phyloP scores from a whole-genome alignment of 2,329 filamentous ascomycete genomes.

The Microdochium nivale region DNA sequence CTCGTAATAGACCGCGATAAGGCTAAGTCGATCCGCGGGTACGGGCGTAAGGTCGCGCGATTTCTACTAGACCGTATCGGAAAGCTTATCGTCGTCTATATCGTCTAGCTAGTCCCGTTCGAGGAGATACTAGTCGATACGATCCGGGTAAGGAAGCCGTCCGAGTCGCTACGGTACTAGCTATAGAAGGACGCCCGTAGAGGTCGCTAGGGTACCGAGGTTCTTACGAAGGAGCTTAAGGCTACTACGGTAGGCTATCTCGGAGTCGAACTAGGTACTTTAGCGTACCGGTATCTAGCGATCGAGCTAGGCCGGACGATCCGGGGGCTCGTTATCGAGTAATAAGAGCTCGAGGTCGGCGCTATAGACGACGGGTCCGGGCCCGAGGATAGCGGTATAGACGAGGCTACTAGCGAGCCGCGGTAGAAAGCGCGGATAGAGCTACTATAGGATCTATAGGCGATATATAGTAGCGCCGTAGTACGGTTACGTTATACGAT shows the following conservation, averaged over 20 bases:
- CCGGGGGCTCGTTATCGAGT: neutral
- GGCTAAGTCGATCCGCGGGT: neutral
- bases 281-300: neutral
- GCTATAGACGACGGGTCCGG: neutral
- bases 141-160: neutral
- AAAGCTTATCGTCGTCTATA: neutral
- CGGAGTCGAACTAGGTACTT: neutral
- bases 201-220: neutral
- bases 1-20: neutral
- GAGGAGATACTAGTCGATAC: neutral
- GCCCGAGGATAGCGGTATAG: no score
- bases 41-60: neutral
- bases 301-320: constrained; percentile 1
- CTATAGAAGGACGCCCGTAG: neutral
- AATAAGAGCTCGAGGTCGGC: neutral
- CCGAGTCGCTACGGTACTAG: neutral
- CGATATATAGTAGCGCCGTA: neutral
- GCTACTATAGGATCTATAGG: neutral
- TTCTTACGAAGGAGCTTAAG: neutral
- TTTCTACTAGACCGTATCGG: neutral
- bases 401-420: neutral
- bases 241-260: neutral
- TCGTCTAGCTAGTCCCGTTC: neutral
- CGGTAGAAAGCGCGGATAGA: neutral
- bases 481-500: neutral